These are phyloP conservation scores for Elongisporangium anandrum DNA, from an alignment of 352 stramenopile species.

Conservation along the genomic window DNA sequence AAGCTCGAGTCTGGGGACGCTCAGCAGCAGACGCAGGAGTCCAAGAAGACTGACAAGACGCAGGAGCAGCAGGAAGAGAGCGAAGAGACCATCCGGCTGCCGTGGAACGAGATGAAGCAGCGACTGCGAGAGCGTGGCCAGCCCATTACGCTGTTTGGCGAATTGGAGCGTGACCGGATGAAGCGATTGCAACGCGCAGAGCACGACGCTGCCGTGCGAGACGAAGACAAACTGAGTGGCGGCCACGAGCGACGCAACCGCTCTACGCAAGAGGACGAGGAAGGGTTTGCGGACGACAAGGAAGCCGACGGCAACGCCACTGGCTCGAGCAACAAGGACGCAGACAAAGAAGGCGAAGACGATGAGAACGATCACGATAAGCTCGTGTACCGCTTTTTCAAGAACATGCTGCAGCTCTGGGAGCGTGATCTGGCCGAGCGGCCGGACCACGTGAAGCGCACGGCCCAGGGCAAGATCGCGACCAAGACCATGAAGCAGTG, in stretches of 20 bases:
- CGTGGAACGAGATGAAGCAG: slow-evolving; percentile 73
- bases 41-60: neutral
- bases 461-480: slow-evolving; percentile 91
- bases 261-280: slow-evolving; percentile 46
- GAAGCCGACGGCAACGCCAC: slow-evolving; percentile 7
- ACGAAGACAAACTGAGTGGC: slow-evolving; percentile 66
- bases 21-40: neutral
- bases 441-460: slow-evolving; percentile 86
- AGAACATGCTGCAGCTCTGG: slow-evolving; percentile 92
- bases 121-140: slow-evolving; percentile 76
- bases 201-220: slow-evolving; percentile 50
- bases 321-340: slow-evolving; percentile 5
- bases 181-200: slow-evolving; percentile 62
- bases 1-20: slow-evolving; percentile 16
- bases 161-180: slow-evolving; percentile 58
- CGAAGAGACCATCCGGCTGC: slow-evolving; percentile 28
- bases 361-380: slow-evolving; percentile 52
- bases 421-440: slow-evolving; percentile 87
- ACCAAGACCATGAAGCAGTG: slow-evolving; percentile 98
- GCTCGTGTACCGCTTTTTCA: slow-evolving; percentile 92
- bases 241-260: slow-evolving; percentile 79
- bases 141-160: slow-evolving; percentile 88
- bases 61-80: slow-evolving; percentile 7
- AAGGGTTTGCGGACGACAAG: slow-evolving; percentile 1
- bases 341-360: slow-evolving; percentile 19